phyloP scores from a whole-genome alignment of 345 rosid species.

The Eucalyptus polybractea region DNA sequence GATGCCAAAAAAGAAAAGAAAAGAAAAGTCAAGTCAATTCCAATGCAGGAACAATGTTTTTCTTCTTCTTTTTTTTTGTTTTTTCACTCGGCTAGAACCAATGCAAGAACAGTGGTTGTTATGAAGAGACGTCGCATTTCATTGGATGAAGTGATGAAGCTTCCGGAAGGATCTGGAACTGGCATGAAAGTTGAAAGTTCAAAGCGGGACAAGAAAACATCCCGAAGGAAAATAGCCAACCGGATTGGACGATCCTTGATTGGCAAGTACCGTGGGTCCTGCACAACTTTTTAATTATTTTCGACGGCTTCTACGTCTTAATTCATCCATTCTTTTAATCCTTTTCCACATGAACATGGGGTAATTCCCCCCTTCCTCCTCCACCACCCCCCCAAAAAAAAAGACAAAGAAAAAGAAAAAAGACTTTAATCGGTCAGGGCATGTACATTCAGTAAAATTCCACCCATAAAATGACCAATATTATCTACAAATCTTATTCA shows the following conservation, averaged over 20 bases:
- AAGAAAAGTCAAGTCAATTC: not conserved
- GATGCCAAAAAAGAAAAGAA: not conserved
- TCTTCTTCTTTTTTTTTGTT: rapidly evolving
- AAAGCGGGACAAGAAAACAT: not conserved
- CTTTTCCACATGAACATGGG: not conserved
- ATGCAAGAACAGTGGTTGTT: not conserved
- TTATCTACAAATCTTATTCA: not conserved
- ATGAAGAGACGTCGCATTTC: not conserved
- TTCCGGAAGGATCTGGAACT: not conserved
- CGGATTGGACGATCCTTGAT: not conserved
- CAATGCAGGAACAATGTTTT: not conserved
- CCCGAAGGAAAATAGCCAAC: not conserved
- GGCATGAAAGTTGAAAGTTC: not conserved
- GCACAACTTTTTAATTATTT: not conserved
- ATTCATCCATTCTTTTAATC: not conserved
- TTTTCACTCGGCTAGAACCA: not conserved
- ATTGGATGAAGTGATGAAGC: not conserved
- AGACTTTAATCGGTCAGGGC: not conserved
- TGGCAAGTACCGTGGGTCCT: not conserved
- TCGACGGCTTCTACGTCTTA: not conserved
- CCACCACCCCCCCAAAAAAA: no score
- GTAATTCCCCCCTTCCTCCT: no score
- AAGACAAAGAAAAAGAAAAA: no score
- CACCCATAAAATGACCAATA: not conserved
- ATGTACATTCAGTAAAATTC: not conserved